Base-by-base conservation (phyloP, 352 stramenopile species). In the Globisporangium nunn region DNA sequence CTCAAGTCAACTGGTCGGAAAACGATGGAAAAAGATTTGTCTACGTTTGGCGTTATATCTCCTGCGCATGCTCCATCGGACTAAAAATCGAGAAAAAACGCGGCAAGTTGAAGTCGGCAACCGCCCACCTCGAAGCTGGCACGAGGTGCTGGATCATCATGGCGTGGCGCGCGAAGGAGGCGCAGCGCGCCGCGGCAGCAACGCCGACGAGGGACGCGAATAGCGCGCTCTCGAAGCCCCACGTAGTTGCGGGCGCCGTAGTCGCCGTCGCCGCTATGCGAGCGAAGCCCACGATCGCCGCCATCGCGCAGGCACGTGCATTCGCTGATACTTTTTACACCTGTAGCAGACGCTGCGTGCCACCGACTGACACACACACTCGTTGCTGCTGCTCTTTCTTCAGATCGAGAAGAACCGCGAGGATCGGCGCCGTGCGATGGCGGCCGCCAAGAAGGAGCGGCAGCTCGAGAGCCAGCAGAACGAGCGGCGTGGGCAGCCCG, bases 371-470 rank as follows among this genome's bases (percentile, higher is more conserved):
- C 23, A 23, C 23, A 23, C 23, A 23, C 23, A 23, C 23, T 23
- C 23, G 23, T 1, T 23, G 23, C 0, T 43, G 28, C 3, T 52
- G 8, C 6, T 50, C 0, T 23, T 23, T 23, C 23, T 23, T 23
- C 57, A 93, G 80, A 93, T 96, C 41, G 82, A 92, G 58, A 81
- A 87, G 57, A 90, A 95, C 43, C 75, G 86, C 29, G 84, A 95
- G 61, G 81, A 92, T 61, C 79, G 87, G 4, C 78, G 87, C 6
- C 81, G 83, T 41, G 81, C 78, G 50, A 94, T 94, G 80, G 87
- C 87, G 23, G 80, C 80, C 11, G 85, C 85, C 61, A 95, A 95
- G 72, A 77, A 85, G 39, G 82, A 93, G 56, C 78, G 87, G n/a
- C 71, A 95, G 61, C 63, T 72, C 23, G 87, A 96, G 69, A 95